phyloP scores from a whole-genome alignment of 371 early-diverging fungal species.

The Mucor circinelloides region DNA sequence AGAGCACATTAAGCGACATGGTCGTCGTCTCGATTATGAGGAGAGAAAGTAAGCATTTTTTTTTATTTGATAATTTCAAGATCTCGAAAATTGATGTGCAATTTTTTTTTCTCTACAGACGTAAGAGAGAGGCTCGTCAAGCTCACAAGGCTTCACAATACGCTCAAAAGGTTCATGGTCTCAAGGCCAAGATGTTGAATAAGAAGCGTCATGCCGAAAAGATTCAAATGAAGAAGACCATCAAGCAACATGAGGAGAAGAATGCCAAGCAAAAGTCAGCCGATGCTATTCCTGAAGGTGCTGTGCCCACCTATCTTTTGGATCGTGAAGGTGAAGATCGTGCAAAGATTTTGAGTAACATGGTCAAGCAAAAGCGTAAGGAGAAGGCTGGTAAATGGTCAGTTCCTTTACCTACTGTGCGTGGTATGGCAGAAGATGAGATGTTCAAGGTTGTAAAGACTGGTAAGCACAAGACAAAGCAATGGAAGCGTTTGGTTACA shows the following conservation, averaged over 20 bases:
- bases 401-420: slow-evolving; percentile 98
- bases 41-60: slow-evolving; percentile 83
- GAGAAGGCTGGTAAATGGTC: slow-evolving; percentile 99
- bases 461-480: slow-evolving; percentile 95
- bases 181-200: slow-evolving; percentile 99
- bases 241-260: slow-evolving; percentile 97
- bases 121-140: slow-evolving; percentile 96
- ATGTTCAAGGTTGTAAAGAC: slow-evolving; percentile 98
- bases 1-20: slow-evolving; percentile 97
- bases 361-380: slow-evolving; percentile 99
- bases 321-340: slow-evolving; percentile 98
- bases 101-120: slow-evolving; percentile 51
- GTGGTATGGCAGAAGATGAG: slow-evolving; percentile 99
- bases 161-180: slow-evolving; percentile 97
- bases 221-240: slow-evolving; percentile 99
- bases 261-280: slow-evolving; percentile 88
- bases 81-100: neutral
- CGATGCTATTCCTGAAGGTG: slow-evolving; percentile 91
- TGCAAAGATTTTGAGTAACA: slow-evolving; percentile 97
- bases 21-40: slow-evolving; percentile 96
- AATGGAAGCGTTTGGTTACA: slow-evolving; percentile 99
- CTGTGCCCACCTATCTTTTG: slow-evolving; percentile 98
- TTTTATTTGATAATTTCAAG: neutral
- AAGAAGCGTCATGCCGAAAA: slow-evolving; percentile 99
- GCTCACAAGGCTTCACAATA: slow-evolving; percentile 90